A percentile compares a stretch with the other conserved stretches of the same genome.
Conservation (phyloP, 2,329 filamentous ascomycete genomes). For the Botrytis byssoidea region DNA sequence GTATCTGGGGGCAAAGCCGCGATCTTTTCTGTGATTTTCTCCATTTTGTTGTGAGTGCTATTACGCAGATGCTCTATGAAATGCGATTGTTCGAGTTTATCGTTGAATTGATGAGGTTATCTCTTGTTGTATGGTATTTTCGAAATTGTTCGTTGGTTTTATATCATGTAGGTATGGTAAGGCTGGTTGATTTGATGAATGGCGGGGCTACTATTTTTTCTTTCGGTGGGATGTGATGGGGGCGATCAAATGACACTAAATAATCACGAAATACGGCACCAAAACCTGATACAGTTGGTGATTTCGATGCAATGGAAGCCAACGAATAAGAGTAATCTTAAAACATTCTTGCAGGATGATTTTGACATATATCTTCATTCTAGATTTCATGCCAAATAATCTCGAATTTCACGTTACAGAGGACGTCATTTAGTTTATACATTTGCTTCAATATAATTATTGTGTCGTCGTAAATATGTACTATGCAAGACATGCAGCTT, state of each 20-base stretch:
- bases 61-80: neutral
- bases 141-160: neutral
- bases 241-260: constrained; percentile 4
- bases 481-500: neutral
- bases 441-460: neutral
- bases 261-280: neutral
- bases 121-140: neutral
- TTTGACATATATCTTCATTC: neutral
- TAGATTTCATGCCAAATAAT: neutral
- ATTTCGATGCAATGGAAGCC: neutral
- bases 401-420: neutral
- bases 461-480: neutral
- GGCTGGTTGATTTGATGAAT: constrained; percentile 1
- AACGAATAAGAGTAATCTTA: neutral
- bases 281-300: neutral
- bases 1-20: constrained; percentile 78
- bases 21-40: constrained; percentile 94
- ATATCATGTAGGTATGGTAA: constrained; percentile 7
- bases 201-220: constrained; percentile 15
- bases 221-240: neutral
- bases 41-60: constrained; percentile 38
- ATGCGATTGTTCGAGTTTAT: neutral
- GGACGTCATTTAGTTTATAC: neutral
- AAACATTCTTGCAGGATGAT: neutral
- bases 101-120: neutral